Percentiles rank a stretch among this genome's conserved stretches.
These are phyloP conservation scores for Aspergillus ostianus DNA, from an alignment of 495 filamentous ascomycete species.

Conservation along the genomic window DNA sequence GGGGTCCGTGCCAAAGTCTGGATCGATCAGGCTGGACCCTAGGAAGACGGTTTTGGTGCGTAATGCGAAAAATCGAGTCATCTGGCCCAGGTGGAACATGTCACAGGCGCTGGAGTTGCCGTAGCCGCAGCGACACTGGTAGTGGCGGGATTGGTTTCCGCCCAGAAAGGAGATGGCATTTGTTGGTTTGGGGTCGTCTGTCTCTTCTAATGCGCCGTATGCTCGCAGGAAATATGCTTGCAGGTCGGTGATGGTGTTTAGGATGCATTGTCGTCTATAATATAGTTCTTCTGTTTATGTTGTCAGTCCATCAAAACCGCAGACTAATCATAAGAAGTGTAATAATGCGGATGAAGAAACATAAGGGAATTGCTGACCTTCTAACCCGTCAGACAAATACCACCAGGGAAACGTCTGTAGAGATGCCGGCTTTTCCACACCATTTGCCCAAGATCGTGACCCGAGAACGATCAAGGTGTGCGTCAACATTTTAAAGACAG, in stretches of 20 bases:
- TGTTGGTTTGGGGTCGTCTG: slow-evolving; percentile 14
- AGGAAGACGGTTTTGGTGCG: slow-evolving; percentile 48
- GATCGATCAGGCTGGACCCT: slow-evolving; percentile 47
- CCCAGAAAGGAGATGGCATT: slow-evolving; percentile 14
- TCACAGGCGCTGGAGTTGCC: slow-evolving; percentile 75
- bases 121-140: slow-evolving; percentile 75
- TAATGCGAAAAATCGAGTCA: slow-evolving; percentile 71
- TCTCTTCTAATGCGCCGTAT: slow-evolving; percentile 52
- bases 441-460: slow-evolving; percentile 58
- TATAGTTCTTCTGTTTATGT: slow-evolving; percentile 62
- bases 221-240: slow-evolving; percentile 68
- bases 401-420: slow-evolving; percentile 60
- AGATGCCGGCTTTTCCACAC: slow-evolving; percentile 18
- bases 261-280: slow-evolving; percentile 63
- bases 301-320: slow-evolving; percentile 8
- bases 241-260: slow-evolving; percentile 74
- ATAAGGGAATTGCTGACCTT: slow-evolving; percentile 50
- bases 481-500: slow-evolving; percentile 28
- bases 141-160: slow-evolving; percentile 26
- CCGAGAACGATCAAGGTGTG: slow-evolving; percentile 65
- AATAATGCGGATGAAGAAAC: too few species aligned
- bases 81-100: slow-evolving; percentile 82
- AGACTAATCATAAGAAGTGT: background rate
- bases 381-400: slow-evolving; percentile 68
- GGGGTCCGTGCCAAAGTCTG: slow-evolving; percentile 26